Conservation (phyloP, 495 filamentous ascomycete genomes). For the Evernia prunastri region DNA sequence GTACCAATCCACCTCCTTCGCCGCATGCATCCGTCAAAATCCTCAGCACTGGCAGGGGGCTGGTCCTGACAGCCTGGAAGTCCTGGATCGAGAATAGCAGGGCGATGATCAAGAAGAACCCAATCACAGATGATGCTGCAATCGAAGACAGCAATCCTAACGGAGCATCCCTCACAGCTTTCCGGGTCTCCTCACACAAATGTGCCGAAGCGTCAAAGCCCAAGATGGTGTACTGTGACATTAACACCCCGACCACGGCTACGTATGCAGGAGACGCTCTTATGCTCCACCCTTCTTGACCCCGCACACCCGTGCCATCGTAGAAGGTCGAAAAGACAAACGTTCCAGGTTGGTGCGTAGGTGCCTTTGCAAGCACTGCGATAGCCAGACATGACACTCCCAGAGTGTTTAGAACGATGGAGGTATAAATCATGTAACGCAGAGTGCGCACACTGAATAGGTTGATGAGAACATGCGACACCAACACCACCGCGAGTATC, state of each 20-base stretch:
- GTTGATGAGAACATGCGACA: slow-evolving; percentile 52
- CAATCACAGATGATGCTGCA: slow-evolving; percentile 48
- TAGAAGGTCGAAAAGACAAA: slow-evolving; percentile 56
- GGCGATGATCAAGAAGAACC: slow-evolving; percentile 53
- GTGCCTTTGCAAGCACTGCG: slow-evolving; percentile 54
- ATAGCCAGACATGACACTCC: slow-evolving; percentile 52
- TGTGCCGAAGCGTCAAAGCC: slow-evolving; percentile 56
- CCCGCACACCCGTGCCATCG: slow-evolving; percentile 39
- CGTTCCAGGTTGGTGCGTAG: slow-evolving; percentile 47
- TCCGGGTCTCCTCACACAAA: slow-evolving; percentile 52
- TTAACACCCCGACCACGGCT: slow-evolving; percentile 45
- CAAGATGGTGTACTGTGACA: slow-evolving; percentile 48
- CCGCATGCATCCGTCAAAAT: slow-evolving; percentile 51
- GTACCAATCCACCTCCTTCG: slow-evolving; percentile 45
- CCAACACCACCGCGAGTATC: slow-evolving; percentile 54
- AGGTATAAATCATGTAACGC: slow-evolving; percentile 54
- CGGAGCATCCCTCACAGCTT: slow-evolving; percentile 51
- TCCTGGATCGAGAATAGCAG: slow-evolving; percentile 54
- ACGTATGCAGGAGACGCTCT: slow-evolving; percentile 50
- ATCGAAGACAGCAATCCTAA: slow-evolving; percentile 52
- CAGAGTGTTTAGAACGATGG: slow-evolving; percentile 51
- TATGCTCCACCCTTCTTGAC: slow-evolving; percentile 42
- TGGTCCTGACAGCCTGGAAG: slow-evolving; percentile 35
- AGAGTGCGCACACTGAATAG: slow-evolving; percentile 52
- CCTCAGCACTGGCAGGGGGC: slow-evolving; percentile 48